These are phyloP conservation scores for Myxozyma geophila DNA, from an alignment of 805 yeast genomes.

Conservation along the genomic window DNA sequence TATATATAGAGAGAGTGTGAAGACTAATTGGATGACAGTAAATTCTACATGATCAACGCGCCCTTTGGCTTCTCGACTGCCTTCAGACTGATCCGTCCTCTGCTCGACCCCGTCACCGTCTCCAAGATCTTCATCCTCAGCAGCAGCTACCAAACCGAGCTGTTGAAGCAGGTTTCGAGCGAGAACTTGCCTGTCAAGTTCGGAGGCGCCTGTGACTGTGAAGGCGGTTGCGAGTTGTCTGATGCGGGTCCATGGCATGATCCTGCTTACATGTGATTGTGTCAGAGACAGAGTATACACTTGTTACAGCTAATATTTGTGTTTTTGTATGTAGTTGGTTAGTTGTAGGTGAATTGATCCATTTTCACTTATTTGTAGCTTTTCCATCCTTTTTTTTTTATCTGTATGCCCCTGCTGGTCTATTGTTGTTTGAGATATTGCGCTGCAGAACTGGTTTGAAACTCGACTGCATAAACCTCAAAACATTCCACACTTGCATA, in stretches of 20 bases:
- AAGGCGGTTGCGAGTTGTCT: slow-evolving; percentile 78
- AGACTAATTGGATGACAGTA: slow-evolving; percentile 8
- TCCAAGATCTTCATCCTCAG: slow-evolving; percentile 91
- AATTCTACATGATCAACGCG: slow-evolving; percentile 88
- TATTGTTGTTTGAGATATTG: too few species aligned
- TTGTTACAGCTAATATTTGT: neutral
- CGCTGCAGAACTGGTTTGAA: too few species aligned
- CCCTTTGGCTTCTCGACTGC: slow-evolving; percentile 98
- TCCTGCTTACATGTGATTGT: slow-evolving; percentile 58
- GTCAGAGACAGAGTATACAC: neutral
- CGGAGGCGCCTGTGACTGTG: slow-evolving; percentile 78
- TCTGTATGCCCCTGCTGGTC: too few species aligned
- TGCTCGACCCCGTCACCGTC: slow-evolving; percentile 96
- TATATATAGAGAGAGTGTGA: neutral
- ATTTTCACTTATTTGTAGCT: too few species aligned
- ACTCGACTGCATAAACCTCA: neutral
- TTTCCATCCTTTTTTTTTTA: too few species aligned
- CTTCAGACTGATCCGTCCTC: slow-evolving; percentile 86
- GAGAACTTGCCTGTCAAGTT: slow-evolving; percentile 90
- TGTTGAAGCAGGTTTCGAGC: slow-evolving; percentile 88
- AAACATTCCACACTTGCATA: neutral
- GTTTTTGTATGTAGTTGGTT: too few species aligned
- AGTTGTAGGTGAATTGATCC: too few species aligned
- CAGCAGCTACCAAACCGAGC: slow-evolving; percentile 73
- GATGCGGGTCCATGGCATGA: slow-evolving; percentile 99